Base-by-base conservation (phyloP, 2,329 filamentous ascomycete genomes). In the Endoconidiophora laricicola region DNA sequence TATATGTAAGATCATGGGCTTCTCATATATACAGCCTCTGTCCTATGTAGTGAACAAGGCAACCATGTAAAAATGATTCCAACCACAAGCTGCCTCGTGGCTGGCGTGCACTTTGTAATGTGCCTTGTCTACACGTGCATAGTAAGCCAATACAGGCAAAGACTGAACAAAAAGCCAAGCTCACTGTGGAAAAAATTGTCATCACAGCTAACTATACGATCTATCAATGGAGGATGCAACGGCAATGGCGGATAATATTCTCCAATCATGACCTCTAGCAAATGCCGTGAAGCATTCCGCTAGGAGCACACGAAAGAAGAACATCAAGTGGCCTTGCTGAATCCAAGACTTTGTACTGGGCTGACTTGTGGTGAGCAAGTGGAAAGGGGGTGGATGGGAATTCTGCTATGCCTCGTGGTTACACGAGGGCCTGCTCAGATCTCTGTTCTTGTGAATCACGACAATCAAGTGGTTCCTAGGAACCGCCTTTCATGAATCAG, bases 391-490 rank as follows among this genome's bases (percentile, higher is more conserved):
- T 38, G 23, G 37, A 38, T 44, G 41, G 53, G 42, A 40, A 42
- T n/a, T 23, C 49, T 54, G 37, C 44, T 38, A 26, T 20, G 40
- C 22, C 41, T 44, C 40, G 43, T n/a, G 14, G 43, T 26, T 46
- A 10, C 14, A 23, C 42, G 18, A 46, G 54, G 48, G 26, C 53
- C 58, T 65, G 67, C 68, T 71, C 69, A 64, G 69, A 71, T 71
- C 56, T 71, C 69, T 68, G 69, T 71, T 72, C 69, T 70, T 65
- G 50, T 54, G 40, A 46, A 33, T 33, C 29, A 33, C 7, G 29
- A 33, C 29, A 33, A 33, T 33, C 29, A 33, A 33, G 29, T 33
- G 45, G 40, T 52, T 49, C 49, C 49, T 37, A 39, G 29, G 52
- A 49, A 42, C 38, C 20, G 40, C 52, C 23, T 26, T 40, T 18